These are phyloP conservation scores for Fragilaria crotonensis DNA, from an alignment of 108 stramenopile species.

Conservation along the genomic window DNA sequence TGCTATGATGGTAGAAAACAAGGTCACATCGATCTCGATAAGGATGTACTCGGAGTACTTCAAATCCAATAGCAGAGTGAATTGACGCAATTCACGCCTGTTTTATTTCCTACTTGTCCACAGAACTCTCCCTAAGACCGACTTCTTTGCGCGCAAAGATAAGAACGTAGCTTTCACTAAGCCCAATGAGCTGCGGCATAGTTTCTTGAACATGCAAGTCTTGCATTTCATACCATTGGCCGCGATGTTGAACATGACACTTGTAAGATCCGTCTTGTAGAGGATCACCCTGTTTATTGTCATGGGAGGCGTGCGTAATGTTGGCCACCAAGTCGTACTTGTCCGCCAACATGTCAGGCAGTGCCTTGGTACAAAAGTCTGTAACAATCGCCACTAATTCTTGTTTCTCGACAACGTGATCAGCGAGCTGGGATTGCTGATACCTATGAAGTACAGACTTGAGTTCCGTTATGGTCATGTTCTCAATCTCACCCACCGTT, in stretches of 20 bases:
- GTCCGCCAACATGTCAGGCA: conserved; percentile 68
- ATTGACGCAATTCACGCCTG: no score
- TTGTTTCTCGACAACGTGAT: conserved; percentile 50
- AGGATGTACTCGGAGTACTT: no score
- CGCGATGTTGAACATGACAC: conserved; percentile 87
- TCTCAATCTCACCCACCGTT: conserved; percentile 59
- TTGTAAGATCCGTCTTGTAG: conserved; percentile 84
- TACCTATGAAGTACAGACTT: conserved; percentile 57
- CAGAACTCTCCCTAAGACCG: no score
- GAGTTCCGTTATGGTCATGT: conserved; percentile 77
- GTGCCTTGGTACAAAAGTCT: conserved; percentile 61
- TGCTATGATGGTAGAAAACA: no score
- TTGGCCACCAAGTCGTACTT: conserved; percentile 97
- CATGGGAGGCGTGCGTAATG: conserved; percentile 86
- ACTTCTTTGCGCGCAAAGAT: conserved; percentile 72
- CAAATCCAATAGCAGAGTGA: no score
- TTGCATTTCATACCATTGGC: conserved; percentile 97
- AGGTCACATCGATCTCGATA: no score
- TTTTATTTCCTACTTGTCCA: no score
- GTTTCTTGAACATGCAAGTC: conserved; percentile 93
- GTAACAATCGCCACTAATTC: conserved; percentile 64
- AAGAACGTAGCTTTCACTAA: conserved; percentile 90
- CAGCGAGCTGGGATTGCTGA: conserved; percentile 44
- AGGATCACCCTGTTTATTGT: conserved; percentile 71
- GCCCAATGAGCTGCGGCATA: conserved; percentile 93